Evolutionary conservation across 179 eudicot species (phyloP).

Genomic region (Silene noctiflora): DNA sequence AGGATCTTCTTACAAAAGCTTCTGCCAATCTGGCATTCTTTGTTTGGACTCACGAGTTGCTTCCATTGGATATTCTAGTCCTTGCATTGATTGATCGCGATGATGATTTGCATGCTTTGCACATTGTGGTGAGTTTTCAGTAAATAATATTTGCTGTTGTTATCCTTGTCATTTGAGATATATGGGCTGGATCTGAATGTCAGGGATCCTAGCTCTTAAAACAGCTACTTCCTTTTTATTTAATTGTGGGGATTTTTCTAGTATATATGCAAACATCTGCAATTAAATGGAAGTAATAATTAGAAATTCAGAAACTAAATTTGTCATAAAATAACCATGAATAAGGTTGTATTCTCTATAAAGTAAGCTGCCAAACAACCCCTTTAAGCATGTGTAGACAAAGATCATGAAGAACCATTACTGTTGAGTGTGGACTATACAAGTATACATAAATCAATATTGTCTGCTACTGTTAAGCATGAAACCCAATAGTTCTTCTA

Average conservation of each 20-base stretch:
- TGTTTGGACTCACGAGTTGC: conserved; percentile 87
- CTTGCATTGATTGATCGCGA: conserved; percentile 93
- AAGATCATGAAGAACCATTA: background rate
- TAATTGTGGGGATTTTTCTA: background rate
- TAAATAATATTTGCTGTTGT: background rate
- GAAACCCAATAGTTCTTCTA: background rate
- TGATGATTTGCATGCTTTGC: conserved; percentile 93
- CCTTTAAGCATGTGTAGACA: background rate
- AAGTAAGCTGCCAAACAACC: background rate
- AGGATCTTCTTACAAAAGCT: conserved; percentile 87
- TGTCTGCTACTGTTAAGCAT: background rate
- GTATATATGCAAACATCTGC: background rate
- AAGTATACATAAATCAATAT: background rate
- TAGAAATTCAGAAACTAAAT: too few relatives aligned
- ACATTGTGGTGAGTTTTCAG: conserved; percentile 59
- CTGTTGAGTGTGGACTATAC: background rate
- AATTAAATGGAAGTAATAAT: background rate
- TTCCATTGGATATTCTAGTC: conserved; percentile 90
- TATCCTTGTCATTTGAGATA: background rate
- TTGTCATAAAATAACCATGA: background rate
- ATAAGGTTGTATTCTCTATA: background rate
- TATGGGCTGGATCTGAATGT: background rate
- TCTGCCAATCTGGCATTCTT: conserved; percentile 72
- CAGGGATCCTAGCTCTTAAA: background rate
- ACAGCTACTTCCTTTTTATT: background rate